A percentile compares a stretch with the other conserved stretches of the same genome.
phyloP scores from a whole-genome alignment of 2,329 filamentous ascomycete species.

The Dactylellina sp. region DNA sequence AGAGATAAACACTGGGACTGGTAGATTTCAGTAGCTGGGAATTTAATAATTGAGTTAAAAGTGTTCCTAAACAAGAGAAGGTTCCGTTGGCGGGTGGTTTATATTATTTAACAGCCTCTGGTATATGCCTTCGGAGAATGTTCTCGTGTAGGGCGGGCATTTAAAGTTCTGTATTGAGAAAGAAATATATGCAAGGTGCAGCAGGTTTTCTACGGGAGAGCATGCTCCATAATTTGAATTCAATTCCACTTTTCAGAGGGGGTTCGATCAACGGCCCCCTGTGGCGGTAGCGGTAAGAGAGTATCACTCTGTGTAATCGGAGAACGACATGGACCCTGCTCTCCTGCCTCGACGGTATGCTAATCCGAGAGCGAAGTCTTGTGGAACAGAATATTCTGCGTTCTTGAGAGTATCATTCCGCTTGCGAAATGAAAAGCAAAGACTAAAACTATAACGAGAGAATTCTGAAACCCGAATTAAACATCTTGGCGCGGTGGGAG shows the following conservation, averaged over 20 bases:
- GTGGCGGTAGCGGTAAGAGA: neutral
- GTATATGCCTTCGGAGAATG: too few species aligned
- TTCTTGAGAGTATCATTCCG: constrained; percentile 25
- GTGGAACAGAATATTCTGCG: neutral
- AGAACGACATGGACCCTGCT: neutral
- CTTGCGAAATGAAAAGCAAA: constrained; percentile 14
- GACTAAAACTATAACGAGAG: neutral
- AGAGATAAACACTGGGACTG: neutral
- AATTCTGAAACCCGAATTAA: constrained; percentile 25
- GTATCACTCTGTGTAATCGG: neutral
- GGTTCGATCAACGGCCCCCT: neutral
- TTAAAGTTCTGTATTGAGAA: too few species aligned
- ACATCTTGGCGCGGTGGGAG: neutral
- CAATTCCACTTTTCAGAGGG: neutral
- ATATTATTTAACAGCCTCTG: neutral
- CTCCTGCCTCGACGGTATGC: too few species aligned
- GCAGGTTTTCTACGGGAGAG: neutral
- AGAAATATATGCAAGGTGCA: neutral
- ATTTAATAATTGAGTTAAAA: neutral
- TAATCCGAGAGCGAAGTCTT: too few species aligned
- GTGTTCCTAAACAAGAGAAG: neutral
- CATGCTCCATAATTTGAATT: neutral
- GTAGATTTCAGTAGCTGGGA: neutral
- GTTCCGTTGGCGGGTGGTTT: neutral
- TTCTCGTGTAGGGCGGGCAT: too few species aligned